Conservation (phyloP, 1,284 basidiomycete species). For the Leucoagaricus sp. region DNA sequence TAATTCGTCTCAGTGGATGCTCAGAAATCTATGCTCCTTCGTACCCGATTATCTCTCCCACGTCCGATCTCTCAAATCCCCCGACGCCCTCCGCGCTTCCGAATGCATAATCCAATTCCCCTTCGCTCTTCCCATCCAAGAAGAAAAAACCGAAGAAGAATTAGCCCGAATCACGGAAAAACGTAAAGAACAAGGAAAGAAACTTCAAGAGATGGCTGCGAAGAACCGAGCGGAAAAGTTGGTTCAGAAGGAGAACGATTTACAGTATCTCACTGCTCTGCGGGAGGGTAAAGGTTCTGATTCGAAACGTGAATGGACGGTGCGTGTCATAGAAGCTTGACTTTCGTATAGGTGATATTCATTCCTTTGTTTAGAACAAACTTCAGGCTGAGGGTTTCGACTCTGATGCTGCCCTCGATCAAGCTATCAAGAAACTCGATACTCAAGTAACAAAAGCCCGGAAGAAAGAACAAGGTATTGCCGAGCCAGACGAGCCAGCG, state of each 20-base stretch:
- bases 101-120: constrained; percentile 88
- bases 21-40: constrained; percentile 87
- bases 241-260: constrained; percentile 79
- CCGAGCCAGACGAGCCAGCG: constrained; percentile 52
- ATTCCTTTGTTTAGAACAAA: constrained; percentile 42
- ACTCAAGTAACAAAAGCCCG: constrained; percentile 64
- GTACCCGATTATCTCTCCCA: constrained; percentile 77
- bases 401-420: constrained; percentile 63
- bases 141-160: constrained; percentile 94
- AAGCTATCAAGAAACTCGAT: constrained; percentile 79
- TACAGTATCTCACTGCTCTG: constrained; percentile 72
- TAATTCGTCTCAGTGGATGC: constrained; percentile 69
- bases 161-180: constrained; percentile 77
- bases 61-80: constrained; percentile 65
- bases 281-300: constrained; percentile 68
- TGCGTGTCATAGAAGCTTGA: constrained; percentile 32
- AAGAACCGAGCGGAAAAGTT: constrained; percentile 87
- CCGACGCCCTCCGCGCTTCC: constrained; percentile 60
- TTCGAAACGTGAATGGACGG: constrained; percentile 76
- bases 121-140: constrained; percentile 65
- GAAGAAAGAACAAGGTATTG: constrained; percentile 62
- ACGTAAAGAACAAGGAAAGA: constrained; percentile 81
- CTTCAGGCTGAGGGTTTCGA: constrained; percentile 79
- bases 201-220: constrained; percentile 92
- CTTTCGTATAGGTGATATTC: not conserved